Evolutionary conservation across 1,284 basidiomycete species (phyloP), one percentile per base, ranked within the genome.

Genomic region (Tilletia setariae): DNA sequence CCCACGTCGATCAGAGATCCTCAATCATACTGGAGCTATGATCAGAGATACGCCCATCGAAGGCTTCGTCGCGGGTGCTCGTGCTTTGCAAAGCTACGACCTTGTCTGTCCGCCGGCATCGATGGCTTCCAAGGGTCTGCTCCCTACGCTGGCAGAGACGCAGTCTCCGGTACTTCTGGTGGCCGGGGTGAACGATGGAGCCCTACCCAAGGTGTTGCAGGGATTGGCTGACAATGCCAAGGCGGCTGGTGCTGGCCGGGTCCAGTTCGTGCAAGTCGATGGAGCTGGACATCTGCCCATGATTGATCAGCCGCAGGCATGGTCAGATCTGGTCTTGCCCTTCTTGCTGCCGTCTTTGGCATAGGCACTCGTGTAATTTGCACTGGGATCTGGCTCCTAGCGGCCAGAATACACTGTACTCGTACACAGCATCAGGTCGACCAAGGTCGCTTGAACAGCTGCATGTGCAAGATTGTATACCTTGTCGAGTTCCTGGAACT

Each of bases 281-380:
- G 76, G 73, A 8, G 81, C 82, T 8, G 84, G 84, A 28, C 84
- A 85, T 69, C 71, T 85, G 68, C 84, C 84, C 15, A 84, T 84
- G 82, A 75, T 84, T 30, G 83, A 85, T 68, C 77, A 79, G 42
- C 78, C 82, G 19, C 70, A 79, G n/a, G 74, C 71, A 21, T 83
- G 74, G 70, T 32, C 71, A 11, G 67, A 70, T 4, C 59, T 44
- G 16, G 71, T 72, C n/a, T n/a, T 70, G 47, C 49, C 66, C 16
- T 80, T 80, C 70, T 68, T 82, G 21, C 21, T 23, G 19, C 16
- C 16, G 19, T 6, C 19, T 16, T 6, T 49, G 16, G 7, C 46
- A 6, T 23, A 49, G 21, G 11, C 35, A 40, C 35, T 6, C 35
- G 35, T 4, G 35, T 11, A 40, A n/a, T n/a, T n/a, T n/a, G n/a